Conservation (phyloP, 2,329 filamentous ascomycete genomes). For the Fusarium protoensiforme region DNA sequence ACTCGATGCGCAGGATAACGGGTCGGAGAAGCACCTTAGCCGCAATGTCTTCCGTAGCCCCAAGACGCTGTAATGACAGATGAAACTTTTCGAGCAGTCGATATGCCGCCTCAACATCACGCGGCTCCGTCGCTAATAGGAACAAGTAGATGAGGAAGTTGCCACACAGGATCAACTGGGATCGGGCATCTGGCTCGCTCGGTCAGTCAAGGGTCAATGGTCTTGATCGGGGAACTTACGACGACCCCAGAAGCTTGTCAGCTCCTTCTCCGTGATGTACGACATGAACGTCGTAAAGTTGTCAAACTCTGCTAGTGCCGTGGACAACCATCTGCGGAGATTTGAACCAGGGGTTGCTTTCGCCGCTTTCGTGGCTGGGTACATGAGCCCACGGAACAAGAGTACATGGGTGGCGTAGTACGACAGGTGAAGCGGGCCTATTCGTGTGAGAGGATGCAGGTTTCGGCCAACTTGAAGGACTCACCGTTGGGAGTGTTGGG, state of each 20-base stretch:
- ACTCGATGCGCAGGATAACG: slow-evolving; percentile 52
- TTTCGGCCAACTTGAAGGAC: not conserved
- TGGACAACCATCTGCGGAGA: slow-evolving; percentile 49
- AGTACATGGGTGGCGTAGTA: slow-evolving; percentile 56
- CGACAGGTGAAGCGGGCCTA: slow-evolving; percentile 54
- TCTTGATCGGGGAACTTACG: slow-evolving; percentile 47
- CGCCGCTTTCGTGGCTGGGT: slow-evolving; percentile 55
- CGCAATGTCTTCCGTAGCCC: slow-evolving; percentile 44
- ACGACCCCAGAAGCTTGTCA: slow-evolving; percentile 58
- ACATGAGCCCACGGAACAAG: slow-evolving; percentile 57
- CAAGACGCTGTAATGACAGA: slow-evolving; percentile 49
- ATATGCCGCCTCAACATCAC: slow-evolving; percentile 50
- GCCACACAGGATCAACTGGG: slow-evolving; percentile 58
- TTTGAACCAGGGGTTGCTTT: slow-evolving; percentile 51
- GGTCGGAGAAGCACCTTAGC: slow-evolving; percentile 49
- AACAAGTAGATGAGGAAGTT: slow-evolving; percentile 63
- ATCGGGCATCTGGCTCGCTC: slow-evolving; percentile 46
- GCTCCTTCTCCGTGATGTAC: slow-evolving; percentile 47
- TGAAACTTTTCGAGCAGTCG: slow-evolving; percentile 52
- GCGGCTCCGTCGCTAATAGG: slow-evolving; percentile 52
- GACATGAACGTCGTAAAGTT: slow-evolving; percentile 53
- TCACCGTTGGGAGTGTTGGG: slow-evolving; percentile 34
- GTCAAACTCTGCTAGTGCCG: slow-evolving; percentile 50
- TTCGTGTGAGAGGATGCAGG: slow-evolving; percentile 9
- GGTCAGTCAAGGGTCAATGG: not conserved